Base-by-base conservation (phyloP, 2,329 filamentous ascomycete genomes). In the Fusarium udum region DNA sequence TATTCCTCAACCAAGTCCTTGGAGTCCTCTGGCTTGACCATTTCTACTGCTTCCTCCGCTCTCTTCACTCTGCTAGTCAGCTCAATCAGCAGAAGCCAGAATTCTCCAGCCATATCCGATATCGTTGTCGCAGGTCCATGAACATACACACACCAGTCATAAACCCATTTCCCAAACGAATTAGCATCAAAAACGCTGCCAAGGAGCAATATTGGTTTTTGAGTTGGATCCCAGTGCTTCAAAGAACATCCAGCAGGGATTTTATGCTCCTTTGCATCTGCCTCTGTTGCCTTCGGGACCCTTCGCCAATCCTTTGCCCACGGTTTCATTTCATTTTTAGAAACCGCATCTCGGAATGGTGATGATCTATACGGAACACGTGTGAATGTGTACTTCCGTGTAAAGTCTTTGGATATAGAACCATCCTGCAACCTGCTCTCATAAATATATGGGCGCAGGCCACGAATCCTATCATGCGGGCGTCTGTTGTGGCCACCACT, bases 291-390 rank as follows among this genome's bases (percentile, higher is more conserved):
- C 45, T 12, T 48, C 6, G 7, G 2, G 28, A 8, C 14, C 20
- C 14, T 1, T 31, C 9, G 15, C 9, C 4, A n/a, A n/a, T n/a
- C n/a, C n/a, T n/a, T n/a, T n/a, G n/a, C n/a, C n/a, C n/a, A n/a
- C n/a, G n/a, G n/a, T n/a, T n/a, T n/a, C n/a, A n/a, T n/a, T n/a
- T n/a, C n/a, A n/a, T 22, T 1, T 4, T 6, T 0, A 3, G 20
- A 31, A 12, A 14, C 20, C 0, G 7, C 8, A 2, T 12, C 4
- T 0, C 7, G 26, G 1, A 14, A 2, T 3, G 1, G 0, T n/a
- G 26, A 31, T 6, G 26, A 0, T 3, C 14, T 12, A 12, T 6
- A 20, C 1, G 10, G 8, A 20, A 3, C 7, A n/a, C 6, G 3
- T 1, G 14, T 31, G 9, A 9, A 7, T 28, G 8, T 0, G 20